These are phyloP conservation scores for Ascochyta lentis DNA, from an alignment of 2,329 filamentous ascomycete genomes.

Conservation along the genomic window DNA sequence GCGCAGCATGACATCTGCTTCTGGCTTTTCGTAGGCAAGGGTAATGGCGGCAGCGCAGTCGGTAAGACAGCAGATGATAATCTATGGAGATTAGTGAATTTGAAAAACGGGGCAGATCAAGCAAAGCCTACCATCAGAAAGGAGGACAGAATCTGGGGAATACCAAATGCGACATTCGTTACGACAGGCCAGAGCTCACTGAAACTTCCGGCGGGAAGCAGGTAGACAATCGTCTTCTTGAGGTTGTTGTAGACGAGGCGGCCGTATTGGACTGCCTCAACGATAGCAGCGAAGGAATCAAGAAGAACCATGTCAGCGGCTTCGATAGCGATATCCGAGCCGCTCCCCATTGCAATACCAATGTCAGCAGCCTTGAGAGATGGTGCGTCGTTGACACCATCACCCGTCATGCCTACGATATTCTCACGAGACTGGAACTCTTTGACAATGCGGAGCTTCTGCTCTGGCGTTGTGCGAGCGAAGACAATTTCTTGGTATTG, in stretches of 20 bases:
- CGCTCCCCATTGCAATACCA: slow-evolving; percentile 65
- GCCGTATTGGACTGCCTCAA: slow-evolving; percentile 75
- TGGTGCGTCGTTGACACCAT: slow-evolving; percentile 59
- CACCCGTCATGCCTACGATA: slow-evolving; percentile 61
- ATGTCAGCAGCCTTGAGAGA: slow-evolving; percentile 65
- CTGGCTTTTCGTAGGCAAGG: slow-evolving; percentile 77
- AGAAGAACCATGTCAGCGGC: slow-evolving; percentile 68
- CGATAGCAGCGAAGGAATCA: slow-evolving; percentile 74
- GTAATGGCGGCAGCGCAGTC: slow-evolving; percentile 70
- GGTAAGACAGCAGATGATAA: slow-evolving; percentile 69
- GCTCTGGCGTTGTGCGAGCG: slow-evolving; percentile 74
- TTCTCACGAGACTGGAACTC: slow-evolving; percentile 70
- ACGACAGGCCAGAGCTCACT: slow-evolving; percentile 78
- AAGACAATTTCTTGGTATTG: slow-evolving; percentile 77
- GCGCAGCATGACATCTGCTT: slow-evolving; percentile 75
- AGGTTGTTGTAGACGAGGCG: slow-evolving; percentile 81
- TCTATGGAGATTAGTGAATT: slow-evolving; percentile 9
- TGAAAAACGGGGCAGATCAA: neutral
- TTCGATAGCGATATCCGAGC: slow-evolving; percentile 67
- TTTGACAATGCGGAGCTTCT: slow-evolving; percentile 80
- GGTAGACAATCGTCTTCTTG: slow-evolving; percentile 77
- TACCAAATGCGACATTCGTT: slow-evolving; percentile 73
- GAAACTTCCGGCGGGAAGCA: slow-evolving; percentile 76
- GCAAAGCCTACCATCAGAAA: slow-evolving; percentile 65
- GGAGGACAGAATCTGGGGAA: slow-evolving; percentile 74